These are phyloP conservation scores for Coniosporium uncinatum DNA, from an alignment of 2,329 filamentous ascomycete genomes.

Conservation along the genomic window DNA sequence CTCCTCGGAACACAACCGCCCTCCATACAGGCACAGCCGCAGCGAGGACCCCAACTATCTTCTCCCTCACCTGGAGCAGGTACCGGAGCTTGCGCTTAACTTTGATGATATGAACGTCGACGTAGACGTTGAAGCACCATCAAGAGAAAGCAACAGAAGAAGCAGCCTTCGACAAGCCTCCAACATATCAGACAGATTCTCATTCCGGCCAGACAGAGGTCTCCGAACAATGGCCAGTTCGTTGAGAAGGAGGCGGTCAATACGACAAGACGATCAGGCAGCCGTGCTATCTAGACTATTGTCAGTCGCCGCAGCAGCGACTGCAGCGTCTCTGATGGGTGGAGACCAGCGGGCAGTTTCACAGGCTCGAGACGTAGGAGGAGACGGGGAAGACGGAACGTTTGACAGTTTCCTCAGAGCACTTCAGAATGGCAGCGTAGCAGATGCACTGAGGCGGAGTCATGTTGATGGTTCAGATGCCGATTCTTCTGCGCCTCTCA, in stretches of 20 bases:
- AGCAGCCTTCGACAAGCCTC: neutral
- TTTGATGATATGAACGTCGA: neutral
- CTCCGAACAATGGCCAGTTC: conserved; percentile 35
- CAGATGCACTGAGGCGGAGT: conserved; percentile 47
- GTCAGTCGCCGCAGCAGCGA: conserved; percentile 57
- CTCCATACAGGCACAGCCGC: neutral
- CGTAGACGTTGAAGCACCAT: neutral
- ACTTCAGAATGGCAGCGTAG: conserved; percentile 52
- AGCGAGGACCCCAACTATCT: neutral
- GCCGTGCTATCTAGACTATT: conserved; percentile 55
- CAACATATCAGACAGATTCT: neutral
- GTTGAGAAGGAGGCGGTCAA: conserved; percentile 45
- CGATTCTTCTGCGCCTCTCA: conserved; percentile 44
- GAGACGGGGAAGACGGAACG: conserved; percentile 53
- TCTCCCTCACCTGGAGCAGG: neutral
- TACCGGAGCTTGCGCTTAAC: neutral
- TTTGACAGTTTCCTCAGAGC: conserved; percentile 59
- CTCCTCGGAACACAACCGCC: neutral
- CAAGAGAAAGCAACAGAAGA: neutral
- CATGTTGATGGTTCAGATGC: conserved; percentile 26
- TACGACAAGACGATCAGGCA: conserved; percentile 55
- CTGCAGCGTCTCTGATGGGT: conserved; percentile 60
- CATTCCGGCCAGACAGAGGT: neutral
- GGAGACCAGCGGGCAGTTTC: conserved; percentile 48
- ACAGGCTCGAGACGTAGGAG: conserved; percentile 47